These are phyloP conservation scores for Ascomycota sp. DNA, from an alignment of 2,329 filamentous ascomycete species.

Conservation along the genomic window DNA sequence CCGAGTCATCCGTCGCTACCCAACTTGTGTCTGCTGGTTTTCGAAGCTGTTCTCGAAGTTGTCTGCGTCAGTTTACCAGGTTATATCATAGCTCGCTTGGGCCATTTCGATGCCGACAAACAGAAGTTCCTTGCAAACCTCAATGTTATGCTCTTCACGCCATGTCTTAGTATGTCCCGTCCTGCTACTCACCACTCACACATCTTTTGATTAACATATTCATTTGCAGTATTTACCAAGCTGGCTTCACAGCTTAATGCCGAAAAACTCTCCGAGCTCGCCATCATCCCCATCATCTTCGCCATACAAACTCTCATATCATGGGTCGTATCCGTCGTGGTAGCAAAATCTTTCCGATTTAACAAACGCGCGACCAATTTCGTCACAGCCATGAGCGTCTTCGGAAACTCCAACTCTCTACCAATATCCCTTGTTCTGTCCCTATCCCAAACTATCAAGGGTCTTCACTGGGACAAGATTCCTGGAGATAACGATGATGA, in stretches of 20 bases:
- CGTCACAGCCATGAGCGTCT: conserved; percentile 89
- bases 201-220: not conserved
- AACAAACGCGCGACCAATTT: conserved; percentile 79
- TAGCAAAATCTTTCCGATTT: conserved; percentile 63
- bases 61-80: conserved; percentile 88
- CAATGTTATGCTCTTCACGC: conserved; percentile 91
- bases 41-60: conserved; percentile 86
- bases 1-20: conserved; percentile 43
- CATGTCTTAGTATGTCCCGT: conserved; percentile 63
- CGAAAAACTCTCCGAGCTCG: conserved; percentile 73
- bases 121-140: conserved; percentile 95
- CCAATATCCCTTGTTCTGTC: conserved; percentile 93
- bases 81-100: conserved; percentile 74
- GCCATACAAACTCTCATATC: conserved; percentile 72
- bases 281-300: conserved; percentile 91
- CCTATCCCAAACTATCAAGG: conserved; percentile 75
- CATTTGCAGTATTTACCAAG: conserved; percentile 76
- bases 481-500: conserved; percentile 89
- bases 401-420: conserved; percentile 94
- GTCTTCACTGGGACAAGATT: conserved; percentile 82
- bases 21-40: conserved; percentile 63
- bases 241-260: conserved; percentile 84
- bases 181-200: not conserved
- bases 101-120: conserved; percentile 86
- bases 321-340: conserved; percentile 49